phyloP scores from a whole-genome alignment of 2,329 filamentous ascomycete species.

The Trichoderma hamatum region DNA sequence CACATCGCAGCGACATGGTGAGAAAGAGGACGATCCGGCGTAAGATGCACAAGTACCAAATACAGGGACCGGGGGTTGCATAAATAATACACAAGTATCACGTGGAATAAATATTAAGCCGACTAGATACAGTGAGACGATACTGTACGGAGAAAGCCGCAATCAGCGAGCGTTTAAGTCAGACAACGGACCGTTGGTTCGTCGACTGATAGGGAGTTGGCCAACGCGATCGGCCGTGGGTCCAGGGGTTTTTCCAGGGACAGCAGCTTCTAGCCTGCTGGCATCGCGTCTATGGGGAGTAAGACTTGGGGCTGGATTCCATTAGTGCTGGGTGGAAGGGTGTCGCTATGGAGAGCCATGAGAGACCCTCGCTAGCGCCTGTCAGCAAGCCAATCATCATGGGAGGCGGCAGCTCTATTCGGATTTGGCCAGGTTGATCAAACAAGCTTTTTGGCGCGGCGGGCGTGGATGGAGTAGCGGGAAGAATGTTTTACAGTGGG shows the following conservation, averaged over 20 bases:
- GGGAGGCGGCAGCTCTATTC: not conserved
- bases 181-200: slow-evolving; percentile 1
- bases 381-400: not conserved
- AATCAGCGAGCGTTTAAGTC: slow-evolving; percentile 6
- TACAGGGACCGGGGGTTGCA: not conserved
- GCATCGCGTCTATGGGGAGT: not conserved
- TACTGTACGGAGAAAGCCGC: slow-evolving; percentile 17
- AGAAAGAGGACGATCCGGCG: not conserved
- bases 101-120: not conserved
- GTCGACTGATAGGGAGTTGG: not conserved
- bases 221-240: slow-evolving; percentile 21
- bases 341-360: not conserved
- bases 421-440: slow-evolving; percentile 10
- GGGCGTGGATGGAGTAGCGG: not conserved
- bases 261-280: not conserved
- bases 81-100: not conserved
- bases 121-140: not conserved
- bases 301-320: not conserved
- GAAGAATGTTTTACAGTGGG: not conserved
- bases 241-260: slow-evolving; percentile 19
- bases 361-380: not conserved
- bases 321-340: not conserved
- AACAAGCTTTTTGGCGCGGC: slow-evolving; percentile 24
- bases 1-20: not conserved
- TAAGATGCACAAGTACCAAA: not conserved